Evolutionary conservation across 768 basidiomycete species (phyloP).

Genomic region (Tephrocybe sp.): DNA sequence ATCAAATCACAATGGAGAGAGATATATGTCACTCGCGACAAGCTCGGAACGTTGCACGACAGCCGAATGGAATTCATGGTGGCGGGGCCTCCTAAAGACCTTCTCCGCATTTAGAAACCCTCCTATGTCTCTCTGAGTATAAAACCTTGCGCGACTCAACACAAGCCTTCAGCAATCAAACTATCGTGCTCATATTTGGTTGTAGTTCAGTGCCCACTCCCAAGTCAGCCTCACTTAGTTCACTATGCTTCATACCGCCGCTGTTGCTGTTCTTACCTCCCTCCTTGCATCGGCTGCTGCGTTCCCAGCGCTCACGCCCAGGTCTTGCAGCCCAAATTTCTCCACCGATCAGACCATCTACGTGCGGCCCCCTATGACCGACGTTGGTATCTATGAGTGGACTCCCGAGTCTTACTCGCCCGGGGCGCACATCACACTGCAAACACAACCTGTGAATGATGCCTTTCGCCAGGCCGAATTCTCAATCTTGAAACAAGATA

Average conservation of each 20-base stretch:
- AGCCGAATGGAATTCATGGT: background rate
- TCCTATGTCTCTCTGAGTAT: background rate
- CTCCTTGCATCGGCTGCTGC: slow-evolving; percentile 21
- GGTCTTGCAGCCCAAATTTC: slow-evolving; percentile 12
- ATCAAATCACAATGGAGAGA: no score
- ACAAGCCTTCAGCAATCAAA: no score
- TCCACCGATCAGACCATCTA: slow-evolving; percentile 13
- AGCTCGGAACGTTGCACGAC: background rate
- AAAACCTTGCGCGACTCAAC: background rate
- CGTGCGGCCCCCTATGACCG: slow-evolving; percentile 10
- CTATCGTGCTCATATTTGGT: no score
- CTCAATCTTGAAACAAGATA: slow-evolving; percentile 11
- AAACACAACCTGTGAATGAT: background rate
- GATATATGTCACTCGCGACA: background rate
- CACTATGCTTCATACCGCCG: slow-evolving; percentile 5
- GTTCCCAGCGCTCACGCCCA: slow-evolving; percentile 17
- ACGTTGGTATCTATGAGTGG: slow-evolving; percentile 12
- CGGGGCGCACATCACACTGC: slow-evolving; percentile 10
- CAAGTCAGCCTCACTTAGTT: background rate
- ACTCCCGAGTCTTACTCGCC: slow-evolving; percentile 5
- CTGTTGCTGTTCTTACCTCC: slow-evolving; percentile 2
- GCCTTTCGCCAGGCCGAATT: slow-evolving; percentile 11
- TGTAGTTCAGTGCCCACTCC: background rate
- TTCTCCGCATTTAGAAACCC: background rate
- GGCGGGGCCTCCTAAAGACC: background rate